Percentiles rank a stretch among this genome's conserved stretches.
Conservation (phyloP, 2,329 filamentous ascomycete genomes). For the Pyricularia grisea region DNA sequence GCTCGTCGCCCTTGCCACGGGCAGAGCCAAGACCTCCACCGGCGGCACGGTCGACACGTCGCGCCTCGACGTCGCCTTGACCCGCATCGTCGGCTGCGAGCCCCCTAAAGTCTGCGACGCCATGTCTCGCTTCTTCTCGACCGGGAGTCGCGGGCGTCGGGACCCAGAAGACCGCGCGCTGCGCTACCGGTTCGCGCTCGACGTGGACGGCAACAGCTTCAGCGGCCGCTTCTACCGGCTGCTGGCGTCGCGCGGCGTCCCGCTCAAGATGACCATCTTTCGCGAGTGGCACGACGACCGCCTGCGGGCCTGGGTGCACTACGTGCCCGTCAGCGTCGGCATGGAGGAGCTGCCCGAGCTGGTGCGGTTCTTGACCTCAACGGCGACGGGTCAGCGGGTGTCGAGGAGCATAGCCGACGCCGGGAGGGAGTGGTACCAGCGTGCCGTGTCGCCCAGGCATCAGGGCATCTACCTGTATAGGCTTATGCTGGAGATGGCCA, state of each 20-base stretch:
- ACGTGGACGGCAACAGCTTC: conserved; percentile 44
- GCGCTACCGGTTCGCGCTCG: conserved; percentile 30
- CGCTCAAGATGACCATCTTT: conserved; percentile 38
- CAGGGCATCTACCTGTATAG: conserved; percentile 51
- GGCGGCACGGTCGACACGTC: conserved; percentile 1
- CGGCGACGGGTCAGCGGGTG: conserved; percentile 32
- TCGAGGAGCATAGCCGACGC: conserved; percentile 41
- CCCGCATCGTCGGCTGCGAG: conserved; percentile 3
- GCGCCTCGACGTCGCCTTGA: not conserved
- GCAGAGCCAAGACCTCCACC: not conserved
- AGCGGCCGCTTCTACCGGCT: conserved; percentile 40
- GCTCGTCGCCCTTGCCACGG: conserved; percentile 6
- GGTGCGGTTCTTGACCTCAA: conserved; percentile 31
- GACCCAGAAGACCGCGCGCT: conserved; percentile 14
- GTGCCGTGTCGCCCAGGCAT: conserved; percentile 45
- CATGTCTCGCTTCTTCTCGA: conserved; percentile 6
- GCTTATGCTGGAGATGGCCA: conserved; percentile 44
- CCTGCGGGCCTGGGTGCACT: conserved; percentile 43
- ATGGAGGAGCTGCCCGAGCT: conserved; percentile 39
- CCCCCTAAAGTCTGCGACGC: conserved; percentile 6
- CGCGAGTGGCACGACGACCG: conserved; percentile 46
- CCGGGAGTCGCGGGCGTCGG: too few relatives aligned
- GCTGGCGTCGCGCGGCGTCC: conserved; percentile 31
- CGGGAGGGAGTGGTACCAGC: conserved; percentile 43
- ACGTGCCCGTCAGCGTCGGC: conserved; percentile 36